Base-by-base conservation (phyloP, 176 grass and related monocot species). In the Oropetium thomaeum region DNA sequence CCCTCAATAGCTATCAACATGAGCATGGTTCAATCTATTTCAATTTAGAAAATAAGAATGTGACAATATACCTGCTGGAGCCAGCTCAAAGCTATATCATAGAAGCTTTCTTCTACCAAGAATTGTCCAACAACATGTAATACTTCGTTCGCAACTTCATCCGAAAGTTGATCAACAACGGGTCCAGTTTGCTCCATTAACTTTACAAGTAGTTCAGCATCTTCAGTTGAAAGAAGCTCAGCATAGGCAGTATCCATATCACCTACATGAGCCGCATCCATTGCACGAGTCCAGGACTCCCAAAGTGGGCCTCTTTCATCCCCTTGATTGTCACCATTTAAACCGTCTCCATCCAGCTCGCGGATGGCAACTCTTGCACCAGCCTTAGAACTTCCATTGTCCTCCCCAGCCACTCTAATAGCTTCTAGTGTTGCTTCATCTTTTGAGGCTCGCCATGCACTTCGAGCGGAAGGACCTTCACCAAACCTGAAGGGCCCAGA, bases 401-500 rank as follows among this genome's bases (percentile, higher is more conserved):
- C 95, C 78, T 98, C 95, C 51, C 95, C 95, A 4, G 89, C 95
- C 67, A 94, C 95, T 74, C 95, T 70, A 52, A 98, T 98, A 38
- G 95, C 95, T 92, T 98, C 91, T 59, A 98, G 26, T 58, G 95
- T 98, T 5, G 95, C 95, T 82, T 98, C 95, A 84, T 98, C 95
- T 83, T 94, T 98, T 3, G 95, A 94, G 35, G 95, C 91, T 67
- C 90, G 92, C 95, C 95, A 98, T 71, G 92, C 95, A 85, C 88
- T 93, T 75, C 95, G 88, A 82, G 95, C 95, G 76, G 95, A 98
- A 48, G 95, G 95, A 45, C 95, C 95, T 72, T 98, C 95, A 45
- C 95, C 95, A 37, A 94, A 87, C 77, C 95, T 85, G 83, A 94
- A 90, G 13, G 88, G 86, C 1, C 86, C 86, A 20, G 78, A 78